These are phyloP conservation scores for Cercospora sojina DNA, from an alignment of 2,329 filamentous ascomycete genomes.

Conservation along the genomic window DNA sequence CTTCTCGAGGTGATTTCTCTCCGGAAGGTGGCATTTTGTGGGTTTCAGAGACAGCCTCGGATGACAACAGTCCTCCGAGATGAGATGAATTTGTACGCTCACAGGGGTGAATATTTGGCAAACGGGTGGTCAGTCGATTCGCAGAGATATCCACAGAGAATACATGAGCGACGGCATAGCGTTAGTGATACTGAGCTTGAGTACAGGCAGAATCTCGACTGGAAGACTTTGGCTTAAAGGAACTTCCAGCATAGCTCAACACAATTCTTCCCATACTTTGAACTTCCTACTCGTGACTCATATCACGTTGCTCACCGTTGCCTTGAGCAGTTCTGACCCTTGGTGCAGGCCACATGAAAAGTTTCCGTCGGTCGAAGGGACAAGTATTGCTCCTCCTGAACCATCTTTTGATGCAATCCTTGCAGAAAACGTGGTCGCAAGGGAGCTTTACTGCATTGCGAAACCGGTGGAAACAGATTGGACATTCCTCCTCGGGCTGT, in stretches of 20 bases:
- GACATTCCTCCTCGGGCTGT: neutral
- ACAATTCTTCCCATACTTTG: neutral
- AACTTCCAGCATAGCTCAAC: neutral
- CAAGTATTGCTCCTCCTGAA: constrained; percentile 1
- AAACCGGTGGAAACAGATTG: neutral
- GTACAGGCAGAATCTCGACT: neutral
- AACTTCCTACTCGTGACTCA: neutral
- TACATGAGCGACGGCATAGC: neutral
- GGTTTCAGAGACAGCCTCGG: neutral
- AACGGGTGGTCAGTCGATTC: neutral
- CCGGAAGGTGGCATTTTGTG: neutral
- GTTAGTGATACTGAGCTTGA: neutral
- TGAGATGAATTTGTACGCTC: neutral
- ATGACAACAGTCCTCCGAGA: neutral
- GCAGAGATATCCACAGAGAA: neutral
- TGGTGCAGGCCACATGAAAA: neutral
- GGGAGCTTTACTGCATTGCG: neutral
- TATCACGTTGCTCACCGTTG: neutral
- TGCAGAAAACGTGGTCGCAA: constrained; percentile 5
- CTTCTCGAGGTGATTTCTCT: neutral
- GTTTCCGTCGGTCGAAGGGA: neutral
- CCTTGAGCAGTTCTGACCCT: neutral
- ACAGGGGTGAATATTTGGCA: neutral
- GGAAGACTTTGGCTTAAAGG: neutral
- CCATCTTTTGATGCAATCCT: neutral